A percentile compares a stretch with the other conserved stretches of the same genome.
Conservation (phyloP, 345 rosid genomes). For the Euphorbia lathyris region DNA sequence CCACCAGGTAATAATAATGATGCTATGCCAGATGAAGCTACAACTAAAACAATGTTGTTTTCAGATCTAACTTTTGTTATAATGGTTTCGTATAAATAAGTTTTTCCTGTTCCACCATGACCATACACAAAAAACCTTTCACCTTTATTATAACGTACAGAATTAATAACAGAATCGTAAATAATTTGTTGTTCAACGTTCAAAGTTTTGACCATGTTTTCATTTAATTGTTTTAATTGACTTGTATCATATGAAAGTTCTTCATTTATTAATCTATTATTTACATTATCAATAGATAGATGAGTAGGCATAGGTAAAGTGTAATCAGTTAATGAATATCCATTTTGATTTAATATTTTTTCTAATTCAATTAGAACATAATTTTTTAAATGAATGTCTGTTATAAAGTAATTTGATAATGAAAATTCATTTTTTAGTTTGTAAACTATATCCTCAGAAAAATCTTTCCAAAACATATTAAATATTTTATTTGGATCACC, state of each 20-base stretch:
- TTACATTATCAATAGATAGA: too few relatives aligned
- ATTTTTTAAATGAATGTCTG: not conserved
- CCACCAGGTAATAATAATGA: not conserved
- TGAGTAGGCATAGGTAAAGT: too few relatives aligned
- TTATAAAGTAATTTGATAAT: too few relatives aligned
- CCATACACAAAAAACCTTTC: too few relatives aligned
- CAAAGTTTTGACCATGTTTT: too few relatives aligned
- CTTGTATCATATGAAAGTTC: too few relatives aligned
- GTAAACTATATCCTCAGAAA: not conserved
- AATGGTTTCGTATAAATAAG: not conserved
- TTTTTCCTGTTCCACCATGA: not conserved
- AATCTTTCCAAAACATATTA: not conserved
- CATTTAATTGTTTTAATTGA: too few relatives aligned
- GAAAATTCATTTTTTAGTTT: too few relatives aligned
- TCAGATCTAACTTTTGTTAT: not conserved
- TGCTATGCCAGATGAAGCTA: not conserved
- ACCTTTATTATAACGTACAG: too few relatives aligned
- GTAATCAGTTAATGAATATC: not conserved
- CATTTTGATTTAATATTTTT: not conserved
- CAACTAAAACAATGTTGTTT: not conserved
- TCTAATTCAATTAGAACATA: not conserved
- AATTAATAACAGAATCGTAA: too few relatives aligned
- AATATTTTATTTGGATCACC: not conserved
- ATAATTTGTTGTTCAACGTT: too few relatives aligned
- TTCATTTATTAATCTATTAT: too few relatives aligned